A percentile compares a stretch with the other conserved stretches of the same genome.
These are phyloP conservation scores for Bauhinia variegata DNA, from an alignment of 306 rosid genomes.

Conservation along the genomic window DNA sequence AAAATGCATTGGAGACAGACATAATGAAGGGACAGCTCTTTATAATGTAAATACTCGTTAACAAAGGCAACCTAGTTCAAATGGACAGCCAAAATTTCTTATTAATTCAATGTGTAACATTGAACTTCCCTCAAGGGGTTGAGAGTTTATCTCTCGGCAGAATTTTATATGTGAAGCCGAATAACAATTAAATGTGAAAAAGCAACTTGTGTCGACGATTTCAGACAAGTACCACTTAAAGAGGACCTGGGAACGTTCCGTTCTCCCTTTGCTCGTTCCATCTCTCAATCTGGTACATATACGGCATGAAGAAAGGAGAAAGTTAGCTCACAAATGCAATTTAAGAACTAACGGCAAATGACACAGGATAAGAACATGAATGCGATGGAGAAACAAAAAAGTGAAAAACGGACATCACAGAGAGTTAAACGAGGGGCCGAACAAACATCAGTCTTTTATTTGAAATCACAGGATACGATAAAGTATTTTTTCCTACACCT, in stretches of 20 bases:
- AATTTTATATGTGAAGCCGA: conserved; percentile 34
- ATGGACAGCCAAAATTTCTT: conserved; percentile 74
- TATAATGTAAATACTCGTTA: conserved; percentile 39
- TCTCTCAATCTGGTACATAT: conserved; percentile 68
- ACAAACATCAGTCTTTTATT: not conserved
- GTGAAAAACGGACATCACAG: not conserved
- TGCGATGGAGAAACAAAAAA: not conserved
- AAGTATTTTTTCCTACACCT: no score
- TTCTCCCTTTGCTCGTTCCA: conserved; percentile 99
- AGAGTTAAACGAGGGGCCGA: no score
- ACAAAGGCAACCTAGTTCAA: conserved; percentile 35
- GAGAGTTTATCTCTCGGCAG: conserved; percentile 51
- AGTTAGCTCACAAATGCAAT: conserved; percentile 21
- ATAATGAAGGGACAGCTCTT: conserved; percentile 20
- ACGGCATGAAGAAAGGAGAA: not conserved
- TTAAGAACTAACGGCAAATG: no score
- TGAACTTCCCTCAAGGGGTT: conserved; percentile 38
- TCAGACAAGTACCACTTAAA: conserved; percentile 52
- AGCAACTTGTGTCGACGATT: conserved; percentile 35
- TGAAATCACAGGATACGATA: not conserved
- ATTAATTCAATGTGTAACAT: conserved; percentile 57
- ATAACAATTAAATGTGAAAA: conserved; percentile 40
- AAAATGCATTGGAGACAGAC: not conserved
- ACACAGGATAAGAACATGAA: no score
- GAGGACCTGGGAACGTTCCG: conserved; percentile 96